Conservation (phyloP, 2,329 filamentous ascomycete genomes). For the Fusarium pseudoanthophilum region DNA sequence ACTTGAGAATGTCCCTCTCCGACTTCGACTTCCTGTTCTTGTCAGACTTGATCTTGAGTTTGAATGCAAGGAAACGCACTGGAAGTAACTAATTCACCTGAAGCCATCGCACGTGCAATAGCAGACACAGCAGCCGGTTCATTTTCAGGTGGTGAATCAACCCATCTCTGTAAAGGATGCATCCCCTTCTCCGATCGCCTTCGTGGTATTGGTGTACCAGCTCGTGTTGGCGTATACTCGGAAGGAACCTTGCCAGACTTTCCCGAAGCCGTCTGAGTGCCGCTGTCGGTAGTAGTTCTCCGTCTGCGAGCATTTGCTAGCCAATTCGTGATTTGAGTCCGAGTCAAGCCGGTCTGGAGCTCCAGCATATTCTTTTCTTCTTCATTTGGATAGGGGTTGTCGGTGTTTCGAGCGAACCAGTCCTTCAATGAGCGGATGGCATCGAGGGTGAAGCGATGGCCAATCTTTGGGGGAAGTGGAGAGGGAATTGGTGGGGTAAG, state of each 20-base stretch:
- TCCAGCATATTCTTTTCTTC: constrained; percentile 81
- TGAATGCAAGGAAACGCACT: constrained; percentile 39
- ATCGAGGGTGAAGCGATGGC: constrained; percentile 27
- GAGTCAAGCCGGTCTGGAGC: constrained; percentile 77
- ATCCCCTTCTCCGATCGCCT: constrained; percentile 44
- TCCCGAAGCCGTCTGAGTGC: background rate
- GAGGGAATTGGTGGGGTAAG: background rate
- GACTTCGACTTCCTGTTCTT: constrained; percentile 14
- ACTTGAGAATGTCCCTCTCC: constrained; percentile 22
- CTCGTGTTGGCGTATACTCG: constrained; percentile 61
- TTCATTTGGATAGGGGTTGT: constrained; percentile 85
- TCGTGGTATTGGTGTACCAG: constrained; percentile 50
- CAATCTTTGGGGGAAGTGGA: constrained; percentile 19
- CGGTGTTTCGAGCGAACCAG: constrained; percentile 79
- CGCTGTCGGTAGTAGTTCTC: constrained; percentile 66
- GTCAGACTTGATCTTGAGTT: constrained; percentile 55
- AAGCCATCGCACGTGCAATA: constrained; percentile 46
- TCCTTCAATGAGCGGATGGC: constrained; percentile 69
- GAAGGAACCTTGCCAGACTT: background rate
- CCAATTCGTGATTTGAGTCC: constrained; percentile 87
- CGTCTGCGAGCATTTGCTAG: constrained; percentile 84
- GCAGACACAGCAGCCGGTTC: constrained; percentile 47
- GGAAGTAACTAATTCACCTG: constrained; percentile 2
- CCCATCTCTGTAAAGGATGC: constrained; percentile 47
- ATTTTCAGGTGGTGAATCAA: constrained; percentile 49